Evolutionary conservation across 169 alveolate genomes (phyloP), one percentile per base, ranked within the genome.

Genomic region (Plasmodium cynomolgi): DNA sequence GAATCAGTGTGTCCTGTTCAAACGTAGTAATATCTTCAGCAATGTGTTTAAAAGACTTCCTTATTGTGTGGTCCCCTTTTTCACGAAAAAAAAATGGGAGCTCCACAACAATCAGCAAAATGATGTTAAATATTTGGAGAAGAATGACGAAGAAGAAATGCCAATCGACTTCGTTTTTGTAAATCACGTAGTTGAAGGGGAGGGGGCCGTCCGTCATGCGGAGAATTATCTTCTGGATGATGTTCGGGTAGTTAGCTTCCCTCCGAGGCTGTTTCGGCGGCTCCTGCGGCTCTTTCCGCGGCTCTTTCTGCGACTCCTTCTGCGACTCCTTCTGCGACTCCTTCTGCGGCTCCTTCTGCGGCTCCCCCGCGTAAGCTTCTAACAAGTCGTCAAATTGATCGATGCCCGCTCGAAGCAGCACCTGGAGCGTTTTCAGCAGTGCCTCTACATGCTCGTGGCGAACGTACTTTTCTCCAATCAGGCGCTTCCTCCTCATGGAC

Each of bases 111-210:
- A 85, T 56, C 5, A 15, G 37, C 37, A 83, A 83, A 83, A 83
- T 50, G 2, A 9, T 26, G 23, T 85, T 74, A 33, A 85, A 3
- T 2, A 85, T 31, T 37, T 85, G 93, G 80, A 85, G 80, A 17
- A 50, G 80, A 31, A 85, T 56, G 41, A 85, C 58, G 41, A 85
- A 85, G 71, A 85, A 85, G 31, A 74, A 77, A 54, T 85, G 79
- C 34, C 23, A 50, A 33, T 85, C 81, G 13, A 44, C 17, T 47
- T 54, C 31, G 20, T 85, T 31, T 29, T 75, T 77, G 81, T 85
- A 85, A 74, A 85, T 85, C 37, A 75, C 39, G 82, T 44, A 85
- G 71, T 23, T 75, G 82, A 85, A 85, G 6, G 84, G 84, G 31
- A 74, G 26, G 39, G 93, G 93, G n/a, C 84, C 77, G 0, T 68